Base-by-base conservation (phyloP, 2,329 filamentous ascomycete genomes). In the Fusarium sp. region DNA sequence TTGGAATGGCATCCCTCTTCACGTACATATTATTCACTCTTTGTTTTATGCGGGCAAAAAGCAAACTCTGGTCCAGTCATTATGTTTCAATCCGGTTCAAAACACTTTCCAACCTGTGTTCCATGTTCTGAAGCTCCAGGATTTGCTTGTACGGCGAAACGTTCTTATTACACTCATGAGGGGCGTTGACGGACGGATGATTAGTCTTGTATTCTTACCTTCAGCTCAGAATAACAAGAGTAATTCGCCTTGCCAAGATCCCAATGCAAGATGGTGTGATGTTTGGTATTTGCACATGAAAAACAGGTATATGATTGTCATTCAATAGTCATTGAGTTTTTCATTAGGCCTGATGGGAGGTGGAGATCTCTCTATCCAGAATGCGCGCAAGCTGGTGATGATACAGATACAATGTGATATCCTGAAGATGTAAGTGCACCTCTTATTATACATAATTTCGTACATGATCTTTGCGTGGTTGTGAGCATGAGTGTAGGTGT, bases 401-500 rank as follows among this genome's bases (percentile, higher is more conserved):
- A 26, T 59, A 54, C 26, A 47, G 23, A 17, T 17, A 42, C 46
- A 39, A 48, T 23, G 43, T 48, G 45, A 55, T 67, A 45, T 49
- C 52, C 46, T 39, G 26, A 47, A 21, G 57, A 48, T 43, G 34
- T 21, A 45, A 21, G 23, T 49, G 39, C 32, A 10, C 50, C 56
- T 62, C 53, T 52, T 64, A 39, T 56, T 57, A 55, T 67, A 67
- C 63, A 67, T 67, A 38, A 51, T 50, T 52, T 64, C 36, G 48
- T 64, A 67, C 63, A 60, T 48, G 46, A 28, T 19, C 40, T 47
- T 38, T 36, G 28, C 58, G 28, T 32, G 32, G 42, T 10, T 36
- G 32, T 50, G 39, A 59, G 53, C 45, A 38, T 49, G 20, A 49
- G 56, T 46, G 45, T 57, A 28, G 52, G 40, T 50, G 20, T 50